phyloP scores from a whole-genome alignment of 2,329 filamentous ascomycete species.

The Penicillium sp. region DNA sequence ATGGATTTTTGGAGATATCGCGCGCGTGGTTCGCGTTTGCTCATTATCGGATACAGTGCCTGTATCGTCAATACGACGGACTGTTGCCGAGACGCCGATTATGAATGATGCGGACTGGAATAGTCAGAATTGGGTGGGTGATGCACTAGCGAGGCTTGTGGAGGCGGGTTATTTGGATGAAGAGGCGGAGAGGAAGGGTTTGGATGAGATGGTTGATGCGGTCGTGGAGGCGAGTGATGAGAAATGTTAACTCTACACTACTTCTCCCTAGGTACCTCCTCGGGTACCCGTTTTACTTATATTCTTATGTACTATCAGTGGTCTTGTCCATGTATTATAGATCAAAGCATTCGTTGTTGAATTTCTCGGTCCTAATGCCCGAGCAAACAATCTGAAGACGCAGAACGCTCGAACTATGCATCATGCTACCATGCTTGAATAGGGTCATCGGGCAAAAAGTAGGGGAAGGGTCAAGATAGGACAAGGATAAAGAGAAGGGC shows the following conservation, averaged over 20 bases:
- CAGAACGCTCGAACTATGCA: slow-evolving; percentile 23
- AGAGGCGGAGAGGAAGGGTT: slow-evolving; percentile 1
- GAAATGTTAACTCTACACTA: neutral
- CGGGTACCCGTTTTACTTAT: neutral
- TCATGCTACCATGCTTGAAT: slow-evolving; percentile 23
- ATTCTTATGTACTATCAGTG: neutral
- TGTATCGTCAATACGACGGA: neutral
- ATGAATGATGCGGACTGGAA: slow-evolving; percentile 17
- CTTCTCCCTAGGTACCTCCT: no score
- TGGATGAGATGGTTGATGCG: slow-evolving; percentile 21
- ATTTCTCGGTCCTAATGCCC: neutral
- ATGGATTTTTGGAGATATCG: slow-evolving; percentile 2
- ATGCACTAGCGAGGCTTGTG: slow-evolving; percentile 16
- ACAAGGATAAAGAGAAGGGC: neutral
- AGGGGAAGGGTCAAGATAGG: neutral
- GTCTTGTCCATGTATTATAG: neutral
- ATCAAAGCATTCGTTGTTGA: neutral
- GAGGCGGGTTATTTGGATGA: slow-evolving; percentile 10
- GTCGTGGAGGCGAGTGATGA: slow-evolving; percentile 21
- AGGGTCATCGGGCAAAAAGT: slow-evolving; percentile 10
- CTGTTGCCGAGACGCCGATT: slow-evolving; percentile 7
- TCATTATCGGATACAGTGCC: slow-evolving; percentile 1
- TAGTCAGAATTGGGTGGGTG: slow-evolving; percentile 21
- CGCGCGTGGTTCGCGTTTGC: slow-evolving; percentile 7
- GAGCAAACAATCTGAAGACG: slow-evolving; percentile 9